Evolutionary conservation across 495 filamentous ascomycete species (phyloP), one percentile per base, ranked within the genome.

Genomic region (Hypoxylon trugodes): DNA sequence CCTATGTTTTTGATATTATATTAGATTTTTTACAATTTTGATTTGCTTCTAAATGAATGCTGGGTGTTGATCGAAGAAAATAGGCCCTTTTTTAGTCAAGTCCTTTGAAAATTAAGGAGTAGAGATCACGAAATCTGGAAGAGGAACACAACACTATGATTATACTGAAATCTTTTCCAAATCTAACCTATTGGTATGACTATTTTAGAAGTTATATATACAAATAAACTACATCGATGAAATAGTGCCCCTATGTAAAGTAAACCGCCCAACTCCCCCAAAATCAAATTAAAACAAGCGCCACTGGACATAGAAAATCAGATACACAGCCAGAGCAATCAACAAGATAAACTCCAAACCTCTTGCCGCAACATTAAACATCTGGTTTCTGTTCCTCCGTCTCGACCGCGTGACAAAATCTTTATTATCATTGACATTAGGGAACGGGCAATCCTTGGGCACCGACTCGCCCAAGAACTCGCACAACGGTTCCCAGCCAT

Each of bases 401-500:
- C 79, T 77, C 69, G 83, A 87, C 46, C 86, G 78, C 48, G 80
- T 76, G 68, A 86, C 83, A 72, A 89, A 89, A 60, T 85, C 74
- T 73, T 67, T 59, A 28, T 69, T 73, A 52, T 82, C 80, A 59
- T 82, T 81, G 12, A 76, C 75, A 46, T 76, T 72, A 6, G 80
- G 80, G 63, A 81, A 82, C 6, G 61, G 45, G 38, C 18, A 22
- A 8, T 79, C 82, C 60, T 81, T 73, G 6, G 88, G 88, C 6
- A 86, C 72, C 4, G 80, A 76, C 49, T 84, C 80, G 32, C 83
- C 86, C 0, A 90, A 79, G 74, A 90, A 90, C 51, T 86, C 77
- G 75, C 87, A 89, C 13, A 91, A 77, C 7, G 87, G 87, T 21
- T 69, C 84, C 87, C 87, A 90, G 50, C 88, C 88, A 38, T 87